Evolutionary conservation across 495 filamentous ascomycete genomes (phyloP).

Genomic region (Ramalina intermedia): DNA sequence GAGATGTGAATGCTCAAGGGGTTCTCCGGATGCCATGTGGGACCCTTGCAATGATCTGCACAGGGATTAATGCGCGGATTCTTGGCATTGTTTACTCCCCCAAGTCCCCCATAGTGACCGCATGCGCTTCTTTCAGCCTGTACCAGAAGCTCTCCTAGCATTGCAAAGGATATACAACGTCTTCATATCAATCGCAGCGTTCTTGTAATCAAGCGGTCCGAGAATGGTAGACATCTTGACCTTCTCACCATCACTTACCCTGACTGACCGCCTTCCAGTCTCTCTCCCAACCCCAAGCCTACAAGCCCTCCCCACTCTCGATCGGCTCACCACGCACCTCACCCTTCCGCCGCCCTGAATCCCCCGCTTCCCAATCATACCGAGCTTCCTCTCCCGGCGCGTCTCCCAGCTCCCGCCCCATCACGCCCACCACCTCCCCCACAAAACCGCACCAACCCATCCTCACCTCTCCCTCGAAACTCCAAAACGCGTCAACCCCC

Average conservation of each 20-base stretch:
- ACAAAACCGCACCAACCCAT: slow-evolving; percentile 7
- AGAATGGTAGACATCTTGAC: too few relatives aligned
- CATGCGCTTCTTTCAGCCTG: background rate
- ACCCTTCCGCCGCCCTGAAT: slow-evolving; percentile 57
- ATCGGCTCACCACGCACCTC: slow-evolving; percentile 56
- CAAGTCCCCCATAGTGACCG: background rate
- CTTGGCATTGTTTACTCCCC: slow-evolving; percentile 8
- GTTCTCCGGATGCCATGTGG: background rate
- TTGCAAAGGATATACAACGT: too few relatives aligned
- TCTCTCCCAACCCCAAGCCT: slow-evolving; percentile 33
- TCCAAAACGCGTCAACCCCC: slow-evolving; percentile 17
- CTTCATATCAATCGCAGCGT: too few relatives aligned
- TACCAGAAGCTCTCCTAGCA: background rate
- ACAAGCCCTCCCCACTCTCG: slow-evolving; percentile 59
- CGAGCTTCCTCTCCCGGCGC: slow-evolving; percentile 30
- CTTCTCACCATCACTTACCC: background rate
- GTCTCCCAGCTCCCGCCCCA: slow-evolving; percentile 36
- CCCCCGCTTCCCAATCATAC: slow-evolving; percentile 29
- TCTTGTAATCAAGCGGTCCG: too few relatives aligned
- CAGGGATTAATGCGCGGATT: background rate
- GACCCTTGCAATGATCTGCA: background rate
- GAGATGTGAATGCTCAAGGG: background rate
- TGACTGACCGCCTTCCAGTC: slow-evolving; percentile 20
- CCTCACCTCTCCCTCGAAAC: slow-evolving; percentile 24
- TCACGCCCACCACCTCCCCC: slow-evolving; percentile 11